phyloP scores from a whole-genome alignment of 2,329 filamentous ascomycete genomes.

The Botrytis cinerea region DNA sequence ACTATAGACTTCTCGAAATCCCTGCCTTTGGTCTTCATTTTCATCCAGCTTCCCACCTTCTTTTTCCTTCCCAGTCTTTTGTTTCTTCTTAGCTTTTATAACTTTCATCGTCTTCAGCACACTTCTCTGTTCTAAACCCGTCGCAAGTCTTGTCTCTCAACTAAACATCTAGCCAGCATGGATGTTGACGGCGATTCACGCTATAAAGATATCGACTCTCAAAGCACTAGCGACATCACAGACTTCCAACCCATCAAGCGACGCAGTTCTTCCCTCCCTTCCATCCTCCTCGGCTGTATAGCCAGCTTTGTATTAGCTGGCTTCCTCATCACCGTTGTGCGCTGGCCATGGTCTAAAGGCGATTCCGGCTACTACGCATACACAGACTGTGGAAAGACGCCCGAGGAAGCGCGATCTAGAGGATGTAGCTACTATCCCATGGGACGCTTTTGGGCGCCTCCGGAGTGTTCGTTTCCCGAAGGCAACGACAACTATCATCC shows the following conservation, averaged over 20 bases:
- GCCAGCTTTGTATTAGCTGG: neutral
- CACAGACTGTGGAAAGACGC: neutral
- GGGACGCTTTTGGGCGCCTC: neutral
- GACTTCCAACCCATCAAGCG: neutral
- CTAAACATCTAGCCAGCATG: neutral
- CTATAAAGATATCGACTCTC: neutral
- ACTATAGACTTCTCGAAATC: too few relatives aligned
- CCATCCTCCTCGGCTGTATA: too few relatives aligned
- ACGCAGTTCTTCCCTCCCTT: neutral
- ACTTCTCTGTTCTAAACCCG: too few relatives aligned
- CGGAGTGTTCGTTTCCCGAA: neutral
- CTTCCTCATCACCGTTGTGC: neutral
- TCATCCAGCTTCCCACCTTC: too few relatives aligned
- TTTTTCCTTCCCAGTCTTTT: too few relatives aligned
- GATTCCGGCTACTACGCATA: neutral
- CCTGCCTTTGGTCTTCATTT: too few relatives aligned
- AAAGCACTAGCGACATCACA: neutral
- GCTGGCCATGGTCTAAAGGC: neutral
- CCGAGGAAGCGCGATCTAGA: neutral
- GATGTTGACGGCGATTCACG: neutral
- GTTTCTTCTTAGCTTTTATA: too few relatives aligned
- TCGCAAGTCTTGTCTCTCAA: too few relatives aligned
- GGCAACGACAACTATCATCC: conserved; percentile 4
- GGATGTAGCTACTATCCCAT: conserved; percentile 6
- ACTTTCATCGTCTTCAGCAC: too few relatives aligned